phyloP scores from a whole-genome alignment of 2,329 filamentous ascomycete genomes.

The Fusarium verrucosum region DNA sequence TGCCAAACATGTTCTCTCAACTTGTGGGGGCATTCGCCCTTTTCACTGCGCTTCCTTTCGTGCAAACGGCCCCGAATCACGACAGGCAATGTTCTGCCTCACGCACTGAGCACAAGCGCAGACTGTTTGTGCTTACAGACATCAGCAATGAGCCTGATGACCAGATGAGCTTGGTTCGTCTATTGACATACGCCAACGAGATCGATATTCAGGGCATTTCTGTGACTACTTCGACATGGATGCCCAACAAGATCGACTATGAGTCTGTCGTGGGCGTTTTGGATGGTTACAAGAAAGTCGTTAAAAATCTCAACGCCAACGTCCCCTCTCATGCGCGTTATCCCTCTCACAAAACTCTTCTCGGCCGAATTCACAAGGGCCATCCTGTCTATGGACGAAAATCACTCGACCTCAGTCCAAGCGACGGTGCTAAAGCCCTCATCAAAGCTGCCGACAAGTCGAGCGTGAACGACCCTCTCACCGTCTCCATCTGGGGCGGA shows the following conservation, averaged over 20 bases:
- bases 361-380: not conserved
- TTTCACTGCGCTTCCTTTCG: not conserved
- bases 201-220: constrained; percentile 55
- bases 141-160: constrained; percentile 59
- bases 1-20: constrained; percentile 6
- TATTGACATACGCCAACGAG: constrained; percentile 56
- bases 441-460: constrained; percentile 38
- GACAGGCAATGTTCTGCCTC: not conserved
- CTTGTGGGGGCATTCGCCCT: constrained; percentile 15
- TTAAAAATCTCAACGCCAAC: constrained; percentile 17
- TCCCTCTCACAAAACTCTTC: not conserved
- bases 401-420: constrained; percentile 23
- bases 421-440: constrained; percentile 55
- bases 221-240: constrained; percentile 57
- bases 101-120: constrained; percentile 34
- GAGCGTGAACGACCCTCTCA: constrained; percentile 52
- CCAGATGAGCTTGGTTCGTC: constrained; percentile 54
- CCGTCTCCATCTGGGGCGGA: constrained; percentile 63
- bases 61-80: not conserved
- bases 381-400: constrained; percentile 39
- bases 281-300: constrained; percentile 42
- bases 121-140: constrained; percentile 54
- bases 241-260: constrained; percentile 45
- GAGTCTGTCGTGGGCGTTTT: constrained; percentile 46
- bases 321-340: not conserved